phyloP scores from a whole-genome alignment of 2,329 filamentous ascomycete species.

The Pestalotiopsis sp. region DNA sequence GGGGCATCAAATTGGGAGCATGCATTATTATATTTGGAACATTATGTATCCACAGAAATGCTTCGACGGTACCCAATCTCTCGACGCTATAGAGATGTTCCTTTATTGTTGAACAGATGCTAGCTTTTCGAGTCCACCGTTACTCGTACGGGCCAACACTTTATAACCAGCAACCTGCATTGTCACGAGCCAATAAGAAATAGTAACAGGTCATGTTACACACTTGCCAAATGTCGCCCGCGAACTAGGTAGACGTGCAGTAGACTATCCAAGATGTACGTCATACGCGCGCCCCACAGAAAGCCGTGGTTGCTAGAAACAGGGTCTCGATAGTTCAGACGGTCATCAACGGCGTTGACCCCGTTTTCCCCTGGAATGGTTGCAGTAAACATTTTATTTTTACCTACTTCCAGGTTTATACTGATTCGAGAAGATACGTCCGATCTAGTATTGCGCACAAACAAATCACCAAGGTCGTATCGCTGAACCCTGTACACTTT shows the following conservation, averaged over 20 bases:
- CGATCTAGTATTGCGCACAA: neutral
- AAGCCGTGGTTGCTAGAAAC: neutral
- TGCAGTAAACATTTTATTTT: neutral
- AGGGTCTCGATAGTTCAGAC: slow-evolving; percentile 8
- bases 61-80: too few relatives aligned
- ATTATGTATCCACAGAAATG: too few relatives aligned
- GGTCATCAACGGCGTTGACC: neutral
- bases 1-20: too few relatives aligned
- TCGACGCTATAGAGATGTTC: too few relatives aligned
- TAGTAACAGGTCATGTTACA: neutral
- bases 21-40: too few relatives aligned
- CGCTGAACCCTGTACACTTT: neutral
- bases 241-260: neutral
- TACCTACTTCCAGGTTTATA: neutral
- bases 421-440: neutral
- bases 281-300: slow-evolving; percentile 11
- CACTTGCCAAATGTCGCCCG: neutral
- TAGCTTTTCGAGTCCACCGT: neutral
- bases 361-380: neutral
- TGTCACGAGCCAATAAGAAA: neutral
- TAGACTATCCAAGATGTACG: slow-evolving; percentile 8
- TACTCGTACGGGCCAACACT: neutral
- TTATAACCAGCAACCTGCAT: neutral
- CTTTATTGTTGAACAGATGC: neutral
- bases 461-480: neutral